Conservation (phyloP, 2,329 filamentous ascomycete species). For the Sarocladium kiliense region DNA sequence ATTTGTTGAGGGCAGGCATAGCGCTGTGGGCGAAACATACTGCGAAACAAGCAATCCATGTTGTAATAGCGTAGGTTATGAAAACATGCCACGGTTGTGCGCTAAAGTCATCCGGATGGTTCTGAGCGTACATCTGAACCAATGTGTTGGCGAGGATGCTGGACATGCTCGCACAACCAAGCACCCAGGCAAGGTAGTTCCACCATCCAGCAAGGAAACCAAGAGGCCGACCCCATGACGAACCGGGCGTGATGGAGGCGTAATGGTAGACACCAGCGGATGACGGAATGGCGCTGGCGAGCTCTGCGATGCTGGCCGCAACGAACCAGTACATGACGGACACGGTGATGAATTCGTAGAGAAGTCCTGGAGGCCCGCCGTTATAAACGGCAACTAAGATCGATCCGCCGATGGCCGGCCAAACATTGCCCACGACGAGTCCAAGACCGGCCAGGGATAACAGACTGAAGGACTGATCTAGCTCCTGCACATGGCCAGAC, state of each 20-base stretch:
- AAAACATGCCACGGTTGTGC: conserved; percentile 38
- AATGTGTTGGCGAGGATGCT: conserved; percentile 35
- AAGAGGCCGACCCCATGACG: conserved; percentile 41
- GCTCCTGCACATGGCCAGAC: conserved; percentile 35
- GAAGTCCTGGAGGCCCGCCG: conserved; percentile 55
- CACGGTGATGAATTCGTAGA: conserved; percentile 53
- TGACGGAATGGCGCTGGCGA: conserved; percentile 57
- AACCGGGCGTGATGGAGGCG: conserved; percentile 53
- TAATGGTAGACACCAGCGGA: conserved; percentile 58
- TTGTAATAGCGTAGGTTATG: conserved; percentile 33
- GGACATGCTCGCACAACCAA: conserved; percentile 34
- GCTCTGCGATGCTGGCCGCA: conserved; percentile 53
- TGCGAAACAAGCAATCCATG: conserved; percentile 30
- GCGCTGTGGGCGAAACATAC: conserved; percentile 51
- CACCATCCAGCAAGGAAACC: conserved; percentile 42
- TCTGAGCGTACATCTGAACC: conserved; percentile 39
- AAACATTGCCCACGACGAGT: conserved; percentile 36
- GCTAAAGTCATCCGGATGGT: conserved; percentile 30
- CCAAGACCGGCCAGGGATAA: conserved; percentile 36
- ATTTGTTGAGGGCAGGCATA: conserved; percentile 46
- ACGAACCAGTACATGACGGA: conserved; percentile 52
- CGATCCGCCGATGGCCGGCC: conserved; percentile 38
- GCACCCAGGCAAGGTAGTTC: conserved; percentile 37
- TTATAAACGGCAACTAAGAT: conserved; percentile 50
- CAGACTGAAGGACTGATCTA: conserved; percentile 33